A percentile compares a stretch with the other conserved stretches of the same genome.
These are phyloP conservation scores for Thelonectria olida DNA, from an alignment of 2,329 filamentous ascomycete genomes.

Conservation along the genomic window DNA sequence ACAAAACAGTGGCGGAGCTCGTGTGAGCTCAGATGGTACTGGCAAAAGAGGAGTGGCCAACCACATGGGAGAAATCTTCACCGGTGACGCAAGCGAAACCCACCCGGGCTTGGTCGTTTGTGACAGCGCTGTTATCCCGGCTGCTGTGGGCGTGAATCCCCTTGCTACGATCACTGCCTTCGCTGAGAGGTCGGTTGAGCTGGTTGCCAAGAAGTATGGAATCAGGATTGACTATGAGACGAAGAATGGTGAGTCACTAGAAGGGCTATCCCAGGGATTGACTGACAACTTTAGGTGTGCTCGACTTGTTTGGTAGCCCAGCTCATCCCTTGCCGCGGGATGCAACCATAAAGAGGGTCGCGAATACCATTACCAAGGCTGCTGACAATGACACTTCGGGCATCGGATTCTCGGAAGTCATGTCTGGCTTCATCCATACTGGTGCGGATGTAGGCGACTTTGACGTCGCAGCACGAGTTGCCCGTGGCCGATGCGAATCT, in stretches of 20 bases:
- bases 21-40: constrained; percentile 68
- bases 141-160: constrained; percentile 72
- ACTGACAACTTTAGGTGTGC: constrained; percentile 19
- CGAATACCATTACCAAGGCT: constrained; percentile 7
- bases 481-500: constrained; percentile 57
- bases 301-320: constrained; percentile 66
- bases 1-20: constrained; percentile 60
- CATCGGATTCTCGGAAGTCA: constrained; percentile 71
- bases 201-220: constrained; percentile 15
- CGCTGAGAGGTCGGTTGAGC: constrained; percentile 69
- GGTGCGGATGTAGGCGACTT: constrained; percentile 16
- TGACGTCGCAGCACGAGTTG: constrained; percentile 20
- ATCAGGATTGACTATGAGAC: constrained; percentile 28
- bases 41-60: constrained; percentile 67
- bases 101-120: constrained; percentile 68
- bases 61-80: constrained; percentile 68
- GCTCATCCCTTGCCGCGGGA: constrained; percentile 50
- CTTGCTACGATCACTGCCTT: constrained; percentile 76
- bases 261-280: constrained; percentile 21
- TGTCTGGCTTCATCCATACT: constrained; percentile 68
- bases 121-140: constrained; percentile 69
- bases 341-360: neutral
- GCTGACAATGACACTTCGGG: constrained; percentile 47
- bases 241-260: constrained; percentile 24
- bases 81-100: constrained; percentile 58